Conservation (phyloP, 2,329 filamentous ascomycete species). For the Stagonosporopsis cucurbitacearum region DNA sequence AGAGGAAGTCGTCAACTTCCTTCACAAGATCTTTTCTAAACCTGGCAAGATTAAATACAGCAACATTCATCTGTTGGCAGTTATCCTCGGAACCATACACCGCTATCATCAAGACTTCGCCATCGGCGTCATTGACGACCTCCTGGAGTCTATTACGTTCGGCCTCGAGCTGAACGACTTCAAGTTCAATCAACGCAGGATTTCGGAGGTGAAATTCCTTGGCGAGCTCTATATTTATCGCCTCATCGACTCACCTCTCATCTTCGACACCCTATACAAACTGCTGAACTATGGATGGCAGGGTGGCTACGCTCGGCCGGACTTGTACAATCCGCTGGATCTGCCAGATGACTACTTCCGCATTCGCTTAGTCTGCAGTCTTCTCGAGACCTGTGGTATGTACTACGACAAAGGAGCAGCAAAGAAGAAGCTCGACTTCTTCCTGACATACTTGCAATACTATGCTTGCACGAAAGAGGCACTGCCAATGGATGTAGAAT, state of each 20-base stretch:
- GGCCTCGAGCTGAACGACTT: slow-evolving; percentile 97
- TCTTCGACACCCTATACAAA: slow-evolving; percentile 95
- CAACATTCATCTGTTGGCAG: slow-evolving; percentile 91
- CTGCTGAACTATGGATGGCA: slow-evolving; percentile 91
- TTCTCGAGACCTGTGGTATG: slow-evolving; percentile 93
- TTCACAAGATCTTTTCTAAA: slow-evolving; percentile 93
- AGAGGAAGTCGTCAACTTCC: slow-evolving; percentile 76
- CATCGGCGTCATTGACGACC: slow-evolving; percentile 87
- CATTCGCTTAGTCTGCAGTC: slow-evolving; percentile 84
- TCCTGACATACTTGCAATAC: slow-evolving; percentile 95
- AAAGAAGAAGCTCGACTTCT: slow-evolving; percentile 98
- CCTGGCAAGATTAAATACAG: slow-evolving; percentile 97
- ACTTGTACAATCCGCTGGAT: slow-evolving; percentile 78
- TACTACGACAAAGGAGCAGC: slow-evolving; percentile 94
- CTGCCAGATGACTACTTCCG: slow-evolving; percentile 95
- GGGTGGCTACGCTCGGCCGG: slow-evolving; percentile 79
- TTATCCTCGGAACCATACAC: slow-evolving; percentile 85
- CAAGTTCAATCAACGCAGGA: slow-evolving; percentile 92
- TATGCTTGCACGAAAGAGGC: slow-evolving; percentile 91
- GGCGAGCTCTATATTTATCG: slow-evolving; percentile 98
- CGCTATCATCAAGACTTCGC: slow-evolving; percentile 92
- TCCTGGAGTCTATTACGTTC: slow-evolving; percentile 85
- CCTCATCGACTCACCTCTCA: slow-evolving; percentile 91
- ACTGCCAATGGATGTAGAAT: slow-evolving; percentile 96
- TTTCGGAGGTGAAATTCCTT: slow-evolving; percentile 95